A percentile compares a stretch with the other conserved stretches of the same genome.
Evolutionary conservation across 257 asterid genomes (phyloP).

Genomic region (Capsicum baccatum): DNA sequence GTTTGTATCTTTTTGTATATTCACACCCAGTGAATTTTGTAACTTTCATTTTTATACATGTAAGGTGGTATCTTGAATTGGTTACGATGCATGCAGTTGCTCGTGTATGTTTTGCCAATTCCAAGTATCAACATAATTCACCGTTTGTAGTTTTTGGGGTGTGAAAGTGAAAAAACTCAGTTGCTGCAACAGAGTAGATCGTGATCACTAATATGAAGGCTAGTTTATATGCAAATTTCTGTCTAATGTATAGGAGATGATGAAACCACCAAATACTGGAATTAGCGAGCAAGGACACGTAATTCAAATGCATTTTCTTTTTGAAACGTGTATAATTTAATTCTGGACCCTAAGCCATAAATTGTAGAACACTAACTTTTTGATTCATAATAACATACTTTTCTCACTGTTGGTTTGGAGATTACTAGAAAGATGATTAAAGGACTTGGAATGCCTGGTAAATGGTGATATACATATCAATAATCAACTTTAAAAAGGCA

Average conservation of each 20-base stretch:
- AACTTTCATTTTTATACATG: slow-evolving; percentile 16
- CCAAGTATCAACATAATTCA: neutral
- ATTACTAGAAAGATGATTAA: no score
- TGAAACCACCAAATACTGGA: neutral
- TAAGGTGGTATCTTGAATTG: slow-evolving; percentile 30
- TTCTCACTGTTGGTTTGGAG: no score
- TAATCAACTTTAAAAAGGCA: no score
- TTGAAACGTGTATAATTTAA: no score
- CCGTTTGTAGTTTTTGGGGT: neutral
- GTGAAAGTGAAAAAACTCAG: neutral
- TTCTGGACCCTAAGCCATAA: no score
- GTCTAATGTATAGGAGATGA: neutral
- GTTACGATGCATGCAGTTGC: slow-evolving; percentile 25
- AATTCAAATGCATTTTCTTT: no score
- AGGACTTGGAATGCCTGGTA: no score
- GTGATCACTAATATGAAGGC: neutral
- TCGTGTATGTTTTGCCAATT: neutral
- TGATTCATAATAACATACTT: no score
- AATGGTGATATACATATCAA: no score
- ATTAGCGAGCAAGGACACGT: no score
- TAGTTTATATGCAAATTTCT: neutral
- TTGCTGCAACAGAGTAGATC: neutral
- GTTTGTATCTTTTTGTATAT: slow-evolving; percentile 31
- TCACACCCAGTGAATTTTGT: slow-evolving; percentile 29
- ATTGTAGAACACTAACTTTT: no score